phyloP scores from a whole-genome alignment of 257 asterid genomes.

The Echium plantagineum region DNA sequence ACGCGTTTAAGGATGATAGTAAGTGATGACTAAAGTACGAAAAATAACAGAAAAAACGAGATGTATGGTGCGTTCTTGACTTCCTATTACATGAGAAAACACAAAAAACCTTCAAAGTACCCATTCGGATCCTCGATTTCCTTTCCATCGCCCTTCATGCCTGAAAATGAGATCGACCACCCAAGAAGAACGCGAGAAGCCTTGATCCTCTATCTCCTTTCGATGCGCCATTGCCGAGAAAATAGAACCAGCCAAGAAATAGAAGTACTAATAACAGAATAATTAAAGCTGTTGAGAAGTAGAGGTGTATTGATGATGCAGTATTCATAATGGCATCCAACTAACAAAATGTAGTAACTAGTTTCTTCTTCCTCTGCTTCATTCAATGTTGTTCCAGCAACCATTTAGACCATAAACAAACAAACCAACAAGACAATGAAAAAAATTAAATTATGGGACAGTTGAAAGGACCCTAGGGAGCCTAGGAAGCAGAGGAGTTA shows the following conservation, averaged over 20 bases:
- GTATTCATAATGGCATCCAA: background rate
- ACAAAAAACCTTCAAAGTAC: too few species aligned
- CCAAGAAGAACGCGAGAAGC: too few species aligned
- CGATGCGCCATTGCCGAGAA: background rate
- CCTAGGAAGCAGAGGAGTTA: conserved; percentile 23
- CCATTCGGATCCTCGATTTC: too few species aligned
- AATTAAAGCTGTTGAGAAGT: conserved; percentile 7
- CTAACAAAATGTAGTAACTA: background rate
- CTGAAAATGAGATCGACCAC: too few species aligned
- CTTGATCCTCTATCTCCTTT: too few species aligned
- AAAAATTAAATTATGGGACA: background rate
- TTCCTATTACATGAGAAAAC: conserved; percentile 12
- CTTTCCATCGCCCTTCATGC: too few species aligned
- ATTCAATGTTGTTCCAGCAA: background rate
- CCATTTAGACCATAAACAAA: background rate
- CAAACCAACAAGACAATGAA: background rate
- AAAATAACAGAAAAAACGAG: too few species aligned
- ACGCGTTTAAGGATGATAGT: conserved; percentile 9
- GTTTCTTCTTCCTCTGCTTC: background rate
- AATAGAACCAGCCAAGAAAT: conserved; percentile 2
- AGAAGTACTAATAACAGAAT: background rate
- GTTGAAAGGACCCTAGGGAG: background rate
- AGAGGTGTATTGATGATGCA: conserved; percentile 6
- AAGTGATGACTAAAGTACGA: background rate
- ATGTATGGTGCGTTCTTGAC: conserved; percentile 66